Evolutionary conservation across 805 yeast genomes (phyloP).

Genomic region (Candida endomychidarum): DNA sequence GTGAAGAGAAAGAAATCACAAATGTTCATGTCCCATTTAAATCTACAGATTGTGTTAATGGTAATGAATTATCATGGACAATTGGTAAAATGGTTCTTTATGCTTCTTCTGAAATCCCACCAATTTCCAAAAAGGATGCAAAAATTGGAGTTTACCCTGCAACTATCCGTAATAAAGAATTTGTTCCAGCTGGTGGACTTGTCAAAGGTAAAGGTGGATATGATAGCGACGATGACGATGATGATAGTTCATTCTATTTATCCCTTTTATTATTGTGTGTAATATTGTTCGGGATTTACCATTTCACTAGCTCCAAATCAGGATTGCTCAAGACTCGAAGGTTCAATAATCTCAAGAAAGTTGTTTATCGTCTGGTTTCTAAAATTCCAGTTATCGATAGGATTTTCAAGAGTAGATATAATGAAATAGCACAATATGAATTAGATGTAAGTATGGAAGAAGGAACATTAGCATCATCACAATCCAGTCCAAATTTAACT

Average conservation of each 20-base stretch:
- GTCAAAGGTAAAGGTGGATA: slow-evolving; percentile 7
- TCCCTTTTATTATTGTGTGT: slow-evolving; percentile 16
- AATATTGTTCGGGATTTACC: slow-evolving; percentile 14
- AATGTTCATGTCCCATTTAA: slow-evolving; percentile 63
- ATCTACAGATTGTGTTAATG: slow-evolving; percentile 77
- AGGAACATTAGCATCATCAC: slow-evolving; percentile 27
- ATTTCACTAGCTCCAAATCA: slow-evolving; percentile 9
- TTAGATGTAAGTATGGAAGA: slow-evolving; percentile 32
- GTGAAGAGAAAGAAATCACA: slow-evolving; percentile 25
- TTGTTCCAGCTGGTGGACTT: slow-evolving; percentile 31
- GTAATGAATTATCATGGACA: slow-evolving; percentile 93
- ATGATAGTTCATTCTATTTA: slow-evolving; percentile 4
- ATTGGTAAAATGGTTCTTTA: slow-evolving; percentile 81
- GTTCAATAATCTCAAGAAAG: slow-evolving; percentile 14
- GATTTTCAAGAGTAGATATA: slow-evolving; percentile 11
- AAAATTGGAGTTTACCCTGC: slow-evolving; percentile 44
- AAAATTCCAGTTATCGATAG: slow-evolving; percentile 24
- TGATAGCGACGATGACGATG: slow-evolving; percentile 21
- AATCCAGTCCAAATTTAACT: slow-evolving; percentile 18
- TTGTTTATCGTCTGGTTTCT: slow-evolving; percentile 13
- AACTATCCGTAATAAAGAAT: slow-evolving; percentile 30
- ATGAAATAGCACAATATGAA: slow-evolving; percentile 20
- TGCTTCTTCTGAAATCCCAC: slow-evolving; percentile 68
- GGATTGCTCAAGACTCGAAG: slow-evolving; percentile 13
- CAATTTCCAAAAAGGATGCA: slow-evolving; percentile 16